Base-by-base conservation (phyloP, 1,284 basidiomycete genomes). In the Irpex lacteus region DNA sequence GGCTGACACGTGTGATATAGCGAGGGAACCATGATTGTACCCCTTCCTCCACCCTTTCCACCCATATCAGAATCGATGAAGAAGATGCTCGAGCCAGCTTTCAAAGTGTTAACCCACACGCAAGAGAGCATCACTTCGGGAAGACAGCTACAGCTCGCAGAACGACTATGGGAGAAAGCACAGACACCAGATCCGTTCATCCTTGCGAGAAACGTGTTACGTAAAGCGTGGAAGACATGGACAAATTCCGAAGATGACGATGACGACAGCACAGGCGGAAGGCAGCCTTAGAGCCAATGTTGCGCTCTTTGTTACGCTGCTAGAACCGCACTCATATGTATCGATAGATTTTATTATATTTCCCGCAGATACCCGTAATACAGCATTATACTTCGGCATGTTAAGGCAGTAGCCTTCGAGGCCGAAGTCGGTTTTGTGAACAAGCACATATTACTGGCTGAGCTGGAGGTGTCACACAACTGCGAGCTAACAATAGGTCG, bases 161-260 rank as follows among this genome's bases (percentile, higher is more conserved):
- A 62, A 19, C 70, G 71, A 19, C 65, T 76, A 47, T 71, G 67
- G 68, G 74, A 74, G 63, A 76, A 75, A 61, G 71, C 74, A n/a
- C 56, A 63, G 58, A 72, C 70, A 3, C 66, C 69, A 49, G 72
- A 75, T 62, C 76, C 76, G 9, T 70, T 70, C 64, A 66, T 66
- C 40, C 71, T 77, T 9, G 73, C 72, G 52, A 68, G 70, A 36
- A 71, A 72, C 19, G 73, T 71, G 2, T 68, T 70, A 60, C 62
- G 63, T 56, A 66, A 71, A 60, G 70, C 75, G 62, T 75, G 72
- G 73, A 70, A 71, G 56, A 69, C 68, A 54, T 69, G 70, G 65
- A 67, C 66, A 56, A 68, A 72, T 34, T 64, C 61, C 18, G 67
- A 66, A 38, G 70, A 71, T 21, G 69, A 72, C 60, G 57, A 71